A percentile compares a stretch with the other conserved stretches of the same genome.
These are phyloP conservation scores for Amylocystis lapponica DNA, from an alignment of 768 basidiomycete species.

Conservation along the genomic window DNA sequence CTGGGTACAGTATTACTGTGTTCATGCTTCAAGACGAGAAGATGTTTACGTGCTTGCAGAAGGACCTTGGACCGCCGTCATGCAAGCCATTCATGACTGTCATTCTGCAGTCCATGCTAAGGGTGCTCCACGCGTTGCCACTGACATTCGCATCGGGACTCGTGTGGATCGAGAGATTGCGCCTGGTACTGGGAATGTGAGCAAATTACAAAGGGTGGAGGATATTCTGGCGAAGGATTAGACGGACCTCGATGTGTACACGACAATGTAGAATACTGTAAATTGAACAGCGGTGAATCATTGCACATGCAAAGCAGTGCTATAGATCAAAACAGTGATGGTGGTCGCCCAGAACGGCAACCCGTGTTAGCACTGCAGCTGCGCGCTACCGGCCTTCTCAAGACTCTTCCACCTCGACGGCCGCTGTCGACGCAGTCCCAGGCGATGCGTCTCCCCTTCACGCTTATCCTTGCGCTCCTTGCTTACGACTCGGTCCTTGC, in stretches of 20 bases:
- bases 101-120: constrained; percentile 80
- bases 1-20: constrained; percentile 40
- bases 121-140: constrained; percentile 73
- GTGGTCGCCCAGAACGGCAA: too few relatives aligned
- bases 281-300: too few relatives aligned
- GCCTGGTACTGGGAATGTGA: constrained; percentile 67
- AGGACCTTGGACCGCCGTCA: constrained; percentile 83
- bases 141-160: constrained; percentile 94
- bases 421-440: background rate
- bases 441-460: constrained; percentile 21
- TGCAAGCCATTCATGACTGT: constrained; percentile 84
- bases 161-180: constrained; percentile 62
- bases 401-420: too few relatives aligned
- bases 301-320: too few relatives aligned
- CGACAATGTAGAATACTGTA: too few relatives aligned
- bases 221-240: constrained; percentile 55
- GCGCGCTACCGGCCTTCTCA: too few relatives aligned
- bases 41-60: constrained; percentile 31
- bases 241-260: too few relatives aligned
- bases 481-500: constrained; percentile 25
- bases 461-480: constrained; percentile 24
- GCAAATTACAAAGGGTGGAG: constrained; percentile 76
- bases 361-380: too few relatives aligned
- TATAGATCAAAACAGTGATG: too few relatives aligned
- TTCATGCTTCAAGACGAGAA: background rate